A percentile compares a stretch with the other conserved stretches of the same genome.
These are phyloP conservation scores for Linnemannia exigua DNA, from an alignment of 192 early-diverging fungal genomes.

Conservation along the genomic window DNA sequence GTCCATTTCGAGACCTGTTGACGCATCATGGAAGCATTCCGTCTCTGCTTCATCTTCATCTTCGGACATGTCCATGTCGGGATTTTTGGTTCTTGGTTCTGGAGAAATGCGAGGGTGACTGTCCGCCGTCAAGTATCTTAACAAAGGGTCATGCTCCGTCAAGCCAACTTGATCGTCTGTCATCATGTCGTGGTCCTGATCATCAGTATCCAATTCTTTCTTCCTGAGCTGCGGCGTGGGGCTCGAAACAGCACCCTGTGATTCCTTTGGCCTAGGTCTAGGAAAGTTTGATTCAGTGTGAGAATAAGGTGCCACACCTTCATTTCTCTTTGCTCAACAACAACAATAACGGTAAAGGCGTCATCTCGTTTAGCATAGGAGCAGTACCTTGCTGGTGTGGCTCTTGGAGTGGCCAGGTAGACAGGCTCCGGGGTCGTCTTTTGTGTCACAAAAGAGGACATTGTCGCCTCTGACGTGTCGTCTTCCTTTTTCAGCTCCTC, in stretches of 20 bases:
- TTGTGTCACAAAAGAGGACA: background rate
- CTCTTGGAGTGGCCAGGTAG: background rate
- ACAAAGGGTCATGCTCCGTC: conserved; percentile 24
- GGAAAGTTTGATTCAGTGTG: background rate
- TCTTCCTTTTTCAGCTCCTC: background rate
- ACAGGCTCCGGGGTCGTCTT: background rate
- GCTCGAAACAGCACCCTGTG: background rate
- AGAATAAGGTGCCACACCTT: background rate
- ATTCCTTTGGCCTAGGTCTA: background rate
- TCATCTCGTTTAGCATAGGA: background rate
- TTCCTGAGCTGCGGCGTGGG: background rate
- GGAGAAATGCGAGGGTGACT: background rate
- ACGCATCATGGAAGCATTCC: conserved; percentile 40
- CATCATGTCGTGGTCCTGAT: conserved; percentile 19
- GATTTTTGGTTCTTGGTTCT: background rate
- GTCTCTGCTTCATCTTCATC: background rate
- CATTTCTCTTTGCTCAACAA: background rate
- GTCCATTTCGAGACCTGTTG: background rate
- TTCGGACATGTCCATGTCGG: background rate
- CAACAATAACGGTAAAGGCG: background rate
- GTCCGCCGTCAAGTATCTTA: conserved; percentile 21
- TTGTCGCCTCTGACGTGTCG: background rate
- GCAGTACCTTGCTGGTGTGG: background rate
- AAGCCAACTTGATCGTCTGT: background rate
- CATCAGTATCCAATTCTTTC: background rate